These are phyloP conservation scores for Oemleria cerasiformis DNA, from an alignment of 306 rosid species.

Conservation along the genomic window DNA sequence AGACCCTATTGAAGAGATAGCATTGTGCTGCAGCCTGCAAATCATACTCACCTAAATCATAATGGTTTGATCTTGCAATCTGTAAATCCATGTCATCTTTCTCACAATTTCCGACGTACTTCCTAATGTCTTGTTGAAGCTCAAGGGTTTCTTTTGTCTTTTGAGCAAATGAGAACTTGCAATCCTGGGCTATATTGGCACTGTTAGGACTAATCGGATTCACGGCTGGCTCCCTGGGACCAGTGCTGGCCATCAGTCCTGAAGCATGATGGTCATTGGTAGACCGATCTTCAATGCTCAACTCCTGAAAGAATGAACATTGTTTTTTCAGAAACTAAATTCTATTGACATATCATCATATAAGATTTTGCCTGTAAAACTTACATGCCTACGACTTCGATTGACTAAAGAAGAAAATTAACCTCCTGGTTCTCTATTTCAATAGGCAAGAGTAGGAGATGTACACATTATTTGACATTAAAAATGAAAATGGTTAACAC, in stretches of 20 bases:
- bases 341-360: not conserved
- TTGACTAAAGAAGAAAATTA: no score
- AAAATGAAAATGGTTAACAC: not conserved
- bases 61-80: conserved; percentile 32
- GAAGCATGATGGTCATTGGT: conserved; percentile 19
- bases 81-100: conserved; percentile 34
- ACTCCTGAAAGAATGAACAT: conserved; percentile 39
- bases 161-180: conserved; percentile 58
- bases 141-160: conserved; percentile 45
- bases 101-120: conserved; percentile 52
- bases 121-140: conserved; percentile 48
- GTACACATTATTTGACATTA: not conserved
- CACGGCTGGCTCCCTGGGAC: conserved; percentile 15
- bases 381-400: not conserved
- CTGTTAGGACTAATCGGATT: conserved; percentile 30
- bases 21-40: conserved; percentile 47
- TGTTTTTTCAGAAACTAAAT: not conserved
- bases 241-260: conserved; percentile 26
- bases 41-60: conserved; percentile 36
- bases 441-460: not conserved
- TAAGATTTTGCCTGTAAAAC: not conserved
- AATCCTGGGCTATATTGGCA: conserved; percentile 22
- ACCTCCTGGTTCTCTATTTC: not conserved
- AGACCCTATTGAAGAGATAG: conserved; percentile 48
- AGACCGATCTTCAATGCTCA: conserved; percentile 24